Evolutionary conservation across 495 filamentous ascomycete species (phyloP).

Genomic region (Barbatosphaeria neglecta): DNA sequence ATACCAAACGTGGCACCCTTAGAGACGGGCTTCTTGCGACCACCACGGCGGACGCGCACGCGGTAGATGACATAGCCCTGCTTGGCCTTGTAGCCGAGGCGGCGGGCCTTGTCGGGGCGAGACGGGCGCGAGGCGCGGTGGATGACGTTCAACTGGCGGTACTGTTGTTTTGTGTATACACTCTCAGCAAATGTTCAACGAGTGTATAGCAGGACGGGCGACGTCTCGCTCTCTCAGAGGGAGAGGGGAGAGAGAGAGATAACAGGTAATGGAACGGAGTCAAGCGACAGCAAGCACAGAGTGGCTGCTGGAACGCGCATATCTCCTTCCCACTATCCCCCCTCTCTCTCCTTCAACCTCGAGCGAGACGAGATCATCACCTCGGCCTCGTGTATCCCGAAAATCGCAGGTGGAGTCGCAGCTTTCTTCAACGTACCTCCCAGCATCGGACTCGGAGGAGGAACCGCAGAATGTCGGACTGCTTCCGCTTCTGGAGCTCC

Average conservation of each 20-base stretch:
- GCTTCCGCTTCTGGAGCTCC: slow-evolving; percentile 99
- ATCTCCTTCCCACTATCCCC: not conserved
- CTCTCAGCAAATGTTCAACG: slow-evolving; percentile 99
- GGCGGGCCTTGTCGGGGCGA: slow-evolving; percentile 98
- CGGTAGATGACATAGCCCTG: slow-evolving; percentile 99
- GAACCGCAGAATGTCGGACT: slow-evolving; percentile 98
- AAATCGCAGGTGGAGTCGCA: not conserved
- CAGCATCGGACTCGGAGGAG: slow-evolving; percentile 99
- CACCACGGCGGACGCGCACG: slow-evolving; percentile 91
- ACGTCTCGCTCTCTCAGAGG: not conserved
- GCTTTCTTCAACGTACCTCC: slow-evolving; percentile 78
- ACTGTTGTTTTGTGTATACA: slow-evolving; percentile 81
- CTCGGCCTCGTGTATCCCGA: not conserved
- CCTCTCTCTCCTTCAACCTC: not conserved
- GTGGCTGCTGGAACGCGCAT: no score
- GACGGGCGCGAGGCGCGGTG: slow-evolving; percentile 97
- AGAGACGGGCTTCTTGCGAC: slow-evolving; percentile 85
- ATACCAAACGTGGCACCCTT: slow-evolving; percentile 99
- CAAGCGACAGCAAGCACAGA: no score
- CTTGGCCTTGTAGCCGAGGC: slow-evolving; percentile 99
- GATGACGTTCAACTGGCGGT: slow-evolving; percentile 96
- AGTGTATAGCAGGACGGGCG: slow-evolving; percentile 77
- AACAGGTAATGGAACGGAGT: no score
- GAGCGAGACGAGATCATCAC: not conserved
- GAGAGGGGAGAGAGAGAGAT: no score